Conservation (phyloP, 2,329 filamentous ascomycete species). For the Dactylella cylindrospora region DNA sequence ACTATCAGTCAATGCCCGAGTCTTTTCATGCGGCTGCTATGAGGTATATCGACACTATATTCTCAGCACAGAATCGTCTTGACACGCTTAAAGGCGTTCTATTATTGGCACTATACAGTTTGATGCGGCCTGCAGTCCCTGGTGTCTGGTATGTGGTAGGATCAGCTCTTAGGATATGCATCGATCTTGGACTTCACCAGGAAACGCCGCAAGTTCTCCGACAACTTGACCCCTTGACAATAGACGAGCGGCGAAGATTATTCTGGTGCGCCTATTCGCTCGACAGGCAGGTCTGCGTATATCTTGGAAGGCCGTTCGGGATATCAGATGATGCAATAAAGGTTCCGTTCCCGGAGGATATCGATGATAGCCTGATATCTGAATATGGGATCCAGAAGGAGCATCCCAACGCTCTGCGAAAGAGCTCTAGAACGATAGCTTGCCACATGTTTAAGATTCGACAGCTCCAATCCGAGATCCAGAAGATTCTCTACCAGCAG, state of each 20-base stretch:
- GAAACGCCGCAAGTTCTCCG: constrained; percentile 64
- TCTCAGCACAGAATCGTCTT: constrained; percentile 72
- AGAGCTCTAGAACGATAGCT: constrained; percentile 82
- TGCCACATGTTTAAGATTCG: constrained; percentile 90
- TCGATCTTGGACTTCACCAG: constrained; percentile 88
- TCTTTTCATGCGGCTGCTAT: constrained; percentile 96
- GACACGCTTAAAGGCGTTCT: constrained; percentile 93
- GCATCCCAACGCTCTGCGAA: constrained; percentile 52
- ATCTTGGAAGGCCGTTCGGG: constrained; percentile 87
- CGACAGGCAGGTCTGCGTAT: constrained; percentile 87
- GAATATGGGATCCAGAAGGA: constrained; percentile 68
- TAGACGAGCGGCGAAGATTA: constrained; percentile 79
- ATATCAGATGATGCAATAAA: constrained; percentile 93
- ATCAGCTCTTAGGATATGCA: constrained; percentile 81
- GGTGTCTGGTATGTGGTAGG: constrained; percentile 88
- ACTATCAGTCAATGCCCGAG: constrained; percentile 71
- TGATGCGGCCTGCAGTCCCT: constrained; percentile 87
- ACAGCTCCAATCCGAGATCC: constrained; percentile 86
- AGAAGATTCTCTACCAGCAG: constrained; percentile 89
- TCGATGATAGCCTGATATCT: constrained; percentile 87
- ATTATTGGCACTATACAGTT: constrained; percentile 83
- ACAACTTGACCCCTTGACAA: constrained; percentile 61
- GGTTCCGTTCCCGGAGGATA: constrained; percentile 83
- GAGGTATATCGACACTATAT: constrained; percentile 77
- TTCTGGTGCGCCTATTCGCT: constrained; percentile 98